Conservation (phyloP, 805 yeast genomes). For the Candida manassasensis region DNA sequence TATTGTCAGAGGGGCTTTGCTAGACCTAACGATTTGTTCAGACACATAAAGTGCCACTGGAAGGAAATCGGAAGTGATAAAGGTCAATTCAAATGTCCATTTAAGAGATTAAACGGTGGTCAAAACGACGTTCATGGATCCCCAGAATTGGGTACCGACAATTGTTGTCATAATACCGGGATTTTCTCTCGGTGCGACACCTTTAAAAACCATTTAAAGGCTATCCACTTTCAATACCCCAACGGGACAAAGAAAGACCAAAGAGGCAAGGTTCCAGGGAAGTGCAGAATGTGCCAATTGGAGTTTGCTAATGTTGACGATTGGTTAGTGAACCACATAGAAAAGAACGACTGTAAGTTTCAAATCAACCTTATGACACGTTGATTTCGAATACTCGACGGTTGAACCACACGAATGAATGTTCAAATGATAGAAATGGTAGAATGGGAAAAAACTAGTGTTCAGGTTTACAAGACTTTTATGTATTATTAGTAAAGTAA, state of each 20-base stretch:
- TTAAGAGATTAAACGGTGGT: slow-evolving; percentile 32
- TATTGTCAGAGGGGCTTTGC: slow-evolving; percentile 83
- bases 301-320: slow-evolving; percentile 65
- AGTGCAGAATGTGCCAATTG: slow-evolving; percentile 71
- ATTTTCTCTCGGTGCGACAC: slow-evolving; percentile 88
- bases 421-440: too few relatives aligned
- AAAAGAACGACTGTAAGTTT: slow-evolving; percentile 35
- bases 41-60: slow-evolving; percentile 85
- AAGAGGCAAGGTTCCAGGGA: slow-evolving; percentile 62
- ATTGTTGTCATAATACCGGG: slow-evolving; percentile 76
- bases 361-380: not conserved
- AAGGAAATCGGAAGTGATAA: slow-evolving; percentile 65
- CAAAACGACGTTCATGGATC: slow-evolving; percentile 1
- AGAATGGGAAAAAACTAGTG: too few relatives aligned
- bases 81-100: slow-evolving; percentile 79
- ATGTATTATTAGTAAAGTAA: too few relatives aligned
- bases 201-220: slow-evolving; percentile 84
- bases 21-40: slow-evolving; percentile 76
- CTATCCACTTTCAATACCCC: slow-evolving; percentile 86
- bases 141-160: slow-evolving; percentile 19
- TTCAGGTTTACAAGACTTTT: too few relatives aligned
- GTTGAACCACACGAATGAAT: too few relatives aligned
- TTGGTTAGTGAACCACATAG: slow-evolving; percentile 78
- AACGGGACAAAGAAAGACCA: slow-evolving; percentile 78
- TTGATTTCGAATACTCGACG: too few relatives aligned